phyloP scores from a whole-genome alignment of 1,284 basidiomycete species.

The Marasmius sp. region DNA sequence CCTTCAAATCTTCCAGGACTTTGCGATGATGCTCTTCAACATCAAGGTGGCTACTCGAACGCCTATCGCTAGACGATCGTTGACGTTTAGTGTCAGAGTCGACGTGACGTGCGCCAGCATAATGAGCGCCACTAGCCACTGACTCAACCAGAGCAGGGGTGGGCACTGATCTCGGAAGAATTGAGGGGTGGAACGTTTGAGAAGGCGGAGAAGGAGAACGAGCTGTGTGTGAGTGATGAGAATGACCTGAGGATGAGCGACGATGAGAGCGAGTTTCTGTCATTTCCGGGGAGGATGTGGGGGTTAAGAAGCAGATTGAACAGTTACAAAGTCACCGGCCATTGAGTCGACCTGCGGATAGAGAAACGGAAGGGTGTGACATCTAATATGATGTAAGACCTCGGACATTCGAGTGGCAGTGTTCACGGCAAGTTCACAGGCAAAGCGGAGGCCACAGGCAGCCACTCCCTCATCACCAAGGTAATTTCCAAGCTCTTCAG shows the following conservation, averaged over 20 bases:
- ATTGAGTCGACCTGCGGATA: no score
- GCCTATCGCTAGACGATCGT: slow-evolving; percentile 29
- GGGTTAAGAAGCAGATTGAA: neutral
- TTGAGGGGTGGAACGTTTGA: slow-evolving; percentile 43
- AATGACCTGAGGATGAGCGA: slow-evolving; percentile 27
- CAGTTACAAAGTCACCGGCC: no score
- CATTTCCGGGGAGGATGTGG: slow-evolving; percentile 15
- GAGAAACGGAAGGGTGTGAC: no score
- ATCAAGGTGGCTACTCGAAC: slow-evolving; percentile 28
- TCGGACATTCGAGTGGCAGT: no score
- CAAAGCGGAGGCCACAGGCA: no score
- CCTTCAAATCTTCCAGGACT: slow-evolving; percentile 53
- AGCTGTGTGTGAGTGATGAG: slow-evolving; percentile 20
- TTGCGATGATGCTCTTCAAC: slow-evolving; percentile 40
- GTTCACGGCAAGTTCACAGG: no score
- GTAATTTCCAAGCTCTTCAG: no score
- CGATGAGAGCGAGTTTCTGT: slow-evolving; percentile 20
- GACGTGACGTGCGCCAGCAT: slow-evolving; percentile 42
- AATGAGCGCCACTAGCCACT: slow-evolving; percentile 59
- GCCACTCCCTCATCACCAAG: no score
- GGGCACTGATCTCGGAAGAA: slow-evolving; percentile 40
- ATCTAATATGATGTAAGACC: no score
- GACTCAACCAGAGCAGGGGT: slow-evolving; percentile 53
- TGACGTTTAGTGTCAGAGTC: slow-evolving; percentile 34
- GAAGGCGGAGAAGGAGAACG: slow-evolving; percentile 39